These are phyloP conservation scores for Cavenderia fasciculata DNA, from an alignment of 78 protist genomes.

Conservation along the genomic window DNA sequence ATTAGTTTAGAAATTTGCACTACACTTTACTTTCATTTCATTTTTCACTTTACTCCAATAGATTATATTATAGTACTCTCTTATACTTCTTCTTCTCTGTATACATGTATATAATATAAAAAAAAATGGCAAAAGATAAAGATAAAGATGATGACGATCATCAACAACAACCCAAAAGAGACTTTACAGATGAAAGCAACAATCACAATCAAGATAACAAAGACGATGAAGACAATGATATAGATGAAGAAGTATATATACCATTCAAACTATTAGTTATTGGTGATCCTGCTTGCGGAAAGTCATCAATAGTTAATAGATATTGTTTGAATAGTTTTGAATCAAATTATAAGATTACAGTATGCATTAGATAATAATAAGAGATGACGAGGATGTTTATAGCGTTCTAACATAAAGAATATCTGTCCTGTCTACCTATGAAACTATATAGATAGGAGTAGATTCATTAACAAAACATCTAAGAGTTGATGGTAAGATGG, in stretches of 20 bases:
- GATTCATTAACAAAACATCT: slow-evolving; percentile 37
- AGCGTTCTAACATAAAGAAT: too few relatives aligned
- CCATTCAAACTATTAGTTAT: slow-evolving; percentile 50
- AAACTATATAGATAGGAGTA: slow-evolving; percentile 23
- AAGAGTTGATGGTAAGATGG: not conserved
- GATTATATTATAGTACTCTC: too few relatives aligned
- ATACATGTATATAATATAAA: too few relatives aligned
- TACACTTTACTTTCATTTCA: too few relatives aligned
- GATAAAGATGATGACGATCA: too few relatives aligned
- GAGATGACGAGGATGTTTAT: too few relatives aligned
- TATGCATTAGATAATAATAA: too few relatives aligned
- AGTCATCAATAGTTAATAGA: slow-evolving; percentile 57
- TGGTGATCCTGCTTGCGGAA: slow-evolving; percentile 76
- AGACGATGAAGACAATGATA: not conserved
- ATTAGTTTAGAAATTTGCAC: too few relatives aligned
- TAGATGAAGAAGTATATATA: slow-evolving; percentile 24
- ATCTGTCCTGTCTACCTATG: too few relatives aligned
- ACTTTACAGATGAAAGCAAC: not conserved
- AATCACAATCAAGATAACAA: not conserved
- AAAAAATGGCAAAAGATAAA: too few relatives aligned
- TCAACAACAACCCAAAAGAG: not conserved
- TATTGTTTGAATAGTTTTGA: slow-evolving; percentile 50
- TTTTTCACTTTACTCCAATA: too few relatives aligned
- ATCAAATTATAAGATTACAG: slow-evolving; percentile 55
- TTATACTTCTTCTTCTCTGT: too few relatives aligned